Evolutionary conservation across 2,329 filamentous ascomycete genomes (phyloP).

Genomic region (Pyricularia grisea): DNA sequence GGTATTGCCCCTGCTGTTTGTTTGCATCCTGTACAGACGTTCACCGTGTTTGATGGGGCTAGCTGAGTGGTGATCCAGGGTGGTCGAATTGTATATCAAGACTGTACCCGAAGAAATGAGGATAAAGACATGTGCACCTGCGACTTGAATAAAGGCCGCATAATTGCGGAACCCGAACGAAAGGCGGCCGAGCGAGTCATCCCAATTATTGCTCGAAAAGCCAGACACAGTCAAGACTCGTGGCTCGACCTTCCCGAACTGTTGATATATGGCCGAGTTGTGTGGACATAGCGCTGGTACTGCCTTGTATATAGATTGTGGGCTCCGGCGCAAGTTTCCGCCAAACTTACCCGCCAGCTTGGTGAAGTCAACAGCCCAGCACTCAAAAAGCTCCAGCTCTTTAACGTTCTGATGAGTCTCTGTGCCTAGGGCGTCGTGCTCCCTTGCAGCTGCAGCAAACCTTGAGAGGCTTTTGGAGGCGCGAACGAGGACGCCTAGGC

Average conservation of each 20-base stretch:
- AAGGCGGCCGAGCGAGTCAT: conserved; percentile 17
- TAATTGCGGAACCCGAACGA: neutral
- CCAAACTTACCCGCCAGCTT: conserved; percentile 27
- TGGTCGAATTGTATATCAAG: neutral
- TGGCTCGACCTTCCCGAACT: conserved; percentile 17
- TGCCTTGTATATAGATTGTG: conserved; percentile 24
- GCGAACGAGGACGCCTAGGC: conserved; percentile 17
- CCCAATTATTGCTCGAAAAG: conserved; percentile 12
- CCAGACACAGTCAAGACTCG: conserved; percentile 11
- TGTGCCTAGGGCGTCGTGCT: conserved; percentile 6
- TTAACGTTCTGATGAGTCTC: conserved; percentile 7
- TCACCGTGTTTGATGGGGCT: conserved; percentile 12
- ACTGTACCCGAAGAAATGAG: neutral
- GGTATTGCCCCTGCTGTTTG: conserved; percentile 10
- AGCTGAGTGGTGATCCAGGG: neutral
- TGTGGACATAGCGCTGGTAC: conserved; percentile 29
- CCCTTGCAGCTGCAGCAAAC: conserved; percentile 7
- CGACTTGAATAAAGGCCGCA: neutral
- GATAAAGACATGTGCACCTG: neutral
- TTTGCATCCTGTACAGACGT: conserved; percentile 9
- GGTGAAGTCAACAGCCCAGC: conserved; percentile 24
- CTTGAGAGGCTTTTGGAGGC: conserved; percentile 16
- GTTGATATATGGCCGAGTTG: conserved; percentile 21
- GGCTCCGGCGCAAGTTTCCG: conserved; percentile 13
- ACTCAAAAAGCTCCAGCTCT: conserved; percentile 16